Percentiles rank a stretch among this genome's conserved stretches.
Conservation (phyloP, 441 rosid species). For the Gossypium davidsonii region DNA sequence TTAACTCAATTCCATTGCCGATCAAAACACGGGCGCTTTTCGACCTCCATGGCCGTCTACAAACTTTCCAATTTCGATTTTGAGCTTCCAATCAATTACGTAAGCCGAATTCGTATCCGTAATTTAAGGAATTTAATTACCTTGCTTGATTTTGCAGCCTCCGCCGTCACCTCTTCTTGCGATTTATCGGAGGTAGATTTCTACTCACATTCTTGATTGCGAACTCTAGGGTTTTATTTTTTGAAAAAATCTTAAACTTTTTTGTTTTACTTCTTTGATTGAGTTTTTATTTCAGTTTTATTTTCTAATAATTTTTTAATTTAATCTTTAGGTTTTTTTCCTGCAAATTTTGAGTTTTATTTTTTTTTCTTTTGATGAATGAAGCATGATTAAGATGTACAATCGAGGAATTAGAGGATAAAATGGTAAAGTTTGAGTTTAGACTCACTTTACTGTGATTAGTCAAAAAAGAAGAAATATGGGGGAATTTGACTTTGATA, state of each 20-base stretch:
- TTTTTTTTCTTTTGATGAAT: conserved; percentile 17
- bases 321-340: conserved; percentile 41
- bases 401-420: conserved; percentile 24
- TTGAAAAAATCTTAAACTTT: not conserved
- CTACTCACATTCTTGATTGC: conserved; percentile 21
- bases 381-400: conserved; percentile 33
- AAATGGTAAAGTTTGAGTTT: conserved; percentile 15
- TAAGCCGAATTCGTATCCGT: conserved; percentile 22
- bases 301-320: conserved; percentile 22
- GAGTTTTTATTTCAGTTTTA: conserved; percentile 22
- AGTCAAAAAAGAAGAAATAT: conserved; percentile 12
- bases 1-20: conserved; percentile 58
- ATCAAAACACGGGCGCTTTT: conserved; percentile 65
- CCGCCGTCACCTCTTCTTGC: conserved; percentile 14
- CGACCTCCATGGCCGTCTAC: conserved; percentile 62
- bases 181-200: conserved; percentile 32
- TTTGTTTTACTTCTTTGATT: conserved; percentile 10
- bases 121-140: conserved; percentile 12
- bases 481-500: not conserved
- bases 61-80: conserved; percentile 50
- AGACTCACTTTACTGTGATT: conserved; percentile 4
- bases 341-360: conserved; percentile 11
- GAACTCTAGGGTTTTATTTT: conserved; percentile 30
- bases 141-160: conserved; percentile 2
- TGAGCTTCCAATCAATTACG: conserved; percentile 27